Conservation (phyloP, 2,329 filamentous ascomycete genomes). For the Zelopaecilomyces penicillatus region DNA sequence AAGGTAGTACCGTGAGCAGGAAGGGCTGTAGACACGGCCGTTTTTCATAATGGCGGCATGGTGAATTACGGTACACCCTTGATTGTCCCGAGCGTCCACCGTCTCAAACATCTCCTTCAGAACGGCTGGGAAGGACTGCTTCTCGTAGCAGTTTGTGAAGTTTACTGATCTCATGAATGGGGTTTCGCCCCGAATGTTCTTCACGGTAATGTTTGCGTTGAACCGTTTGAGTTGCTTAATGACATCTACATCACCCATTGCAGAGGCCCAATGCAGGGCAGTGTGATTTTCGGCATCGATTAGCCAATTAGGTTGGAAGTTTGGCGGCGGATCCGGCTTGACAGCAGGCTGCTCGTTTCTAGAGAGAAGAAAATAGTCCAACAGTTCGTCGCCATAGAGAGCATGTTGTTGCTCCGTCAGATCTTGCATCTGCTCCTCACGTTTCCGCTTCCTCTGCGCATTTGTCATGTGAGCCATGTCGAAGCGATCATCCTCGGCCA, state of each 20-base stretch:
- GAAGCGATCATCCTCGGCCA: slow-evolving; percentile 73
- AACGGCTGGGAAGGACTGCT: slow-evolving; percentile 78
- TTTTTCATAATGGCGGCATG: slow-evolving; percentile 86
- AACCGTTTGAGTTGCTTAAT: slow-evolving; percentile 80
- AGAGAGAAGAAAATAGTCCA: slow-evolving; percentile 92
- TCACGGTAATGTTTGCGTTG: slow-evolving; percentile 63
- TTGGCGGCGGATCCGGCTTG: slow-evolving; percentile 69
- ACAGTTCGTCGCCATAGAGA: slow-evolving; percentile 82
- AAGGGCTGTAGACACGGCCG: slow-evolving; percentile 72
- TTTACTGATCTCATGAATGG: slow-evolving; percentile 90
- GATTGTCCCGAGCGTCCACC: slow-evolving; percentile 68
- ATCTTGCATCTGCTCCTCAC: slow-evolving; percentile 54
- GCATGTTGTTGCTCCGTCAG: slow-evolving; percentile 75
- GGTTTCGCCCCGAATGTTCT: slow-evolving; percentile 71
- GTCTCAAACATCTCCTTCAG: slow-evolving; percentile 78
- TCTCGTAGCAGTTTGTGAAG: slow-evolving; percentile 96
- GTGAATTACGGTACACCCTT: slow-evolving; percentile 83
- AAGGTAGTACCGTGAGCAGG: slow-evolving; percentile 86
- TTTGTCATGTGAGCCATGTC: slow-evolving; percentile 58
- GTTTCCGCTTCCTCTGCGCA: slow-evolving; percentile 68
- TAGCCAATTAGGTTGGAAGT: slow-evolving; percentile 82
- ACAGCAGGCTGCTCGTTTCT: slow-evolving; percentile 67
- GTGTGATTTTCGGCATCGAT: slow-evolving; percentile 92
- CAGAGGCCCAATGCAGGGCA: slow-evolving; percentile 91
- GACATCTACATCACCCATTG: slow-evolving; percentile 92